These are phyloP conservation scores for Lentinula sp. DNA, from an alignment of 768 basidiomycete genomes.

Conservation along the genomic window DNA sequence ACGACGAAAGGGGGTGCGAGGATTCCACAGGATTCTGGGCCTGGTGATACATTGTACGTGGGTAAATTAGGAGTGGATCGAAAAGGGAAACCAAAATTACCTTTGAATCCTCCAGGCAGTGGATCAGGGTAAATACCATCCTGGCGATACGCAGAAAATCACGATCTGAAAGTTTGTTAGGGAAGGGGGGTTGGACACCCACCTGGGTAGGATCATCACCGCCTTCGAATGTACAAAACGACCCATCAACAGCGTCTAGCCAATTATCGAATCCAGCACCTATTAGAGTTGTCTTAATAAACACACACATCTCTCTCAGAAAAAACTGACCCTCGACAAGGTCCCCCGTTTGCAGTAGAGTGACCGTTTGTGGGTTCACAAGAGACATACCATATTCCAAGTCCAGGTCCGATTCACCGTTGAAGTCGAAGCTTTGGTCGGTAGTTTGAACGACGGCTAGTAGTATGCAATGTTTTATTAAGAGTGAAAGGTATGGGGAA, in stretches of 20 bases:
- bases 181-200: background rate
- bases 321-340: conserved; percentile 20
- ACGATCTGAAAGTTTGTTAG: background rate
- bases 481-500: too few relatives aligned
- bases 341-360: conserved; percentile 36
- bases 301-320: background rate
- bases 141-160: background rate
- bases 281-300: conserved; percentile 7
- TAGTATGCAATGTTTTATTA: background rate
- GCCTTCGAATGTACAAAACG: conserved; percentile 39
- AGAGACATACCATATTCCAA: conserved; percentile 41
- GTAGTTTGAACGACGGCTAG: conserved; percentile 22
- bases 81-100: conserved; percentile 13
- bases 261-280: conserved; percentile 38
- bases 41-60: conserved; percentile 9
- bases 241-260: conserved; percentile 36
- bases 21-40: conserved; percentile 31
- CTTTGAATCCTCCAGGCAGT: conserved; percentile 28
- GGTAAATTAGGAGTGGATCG: background rate
- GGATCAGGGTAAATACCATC: conserved; percentile 39
- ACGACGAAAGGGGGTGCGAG: conserved; percentile 28
- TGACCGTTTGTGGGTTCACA: conserved; percentile 25
- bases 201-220: conserved; percentile 31
- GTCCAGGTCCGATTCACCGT: conserved; percentile 43
- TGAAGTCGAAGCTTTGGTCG: conserved; percentile 21